Conservation (phyloP, 306 rosid species). For the Rosa rugosa region DNA sequence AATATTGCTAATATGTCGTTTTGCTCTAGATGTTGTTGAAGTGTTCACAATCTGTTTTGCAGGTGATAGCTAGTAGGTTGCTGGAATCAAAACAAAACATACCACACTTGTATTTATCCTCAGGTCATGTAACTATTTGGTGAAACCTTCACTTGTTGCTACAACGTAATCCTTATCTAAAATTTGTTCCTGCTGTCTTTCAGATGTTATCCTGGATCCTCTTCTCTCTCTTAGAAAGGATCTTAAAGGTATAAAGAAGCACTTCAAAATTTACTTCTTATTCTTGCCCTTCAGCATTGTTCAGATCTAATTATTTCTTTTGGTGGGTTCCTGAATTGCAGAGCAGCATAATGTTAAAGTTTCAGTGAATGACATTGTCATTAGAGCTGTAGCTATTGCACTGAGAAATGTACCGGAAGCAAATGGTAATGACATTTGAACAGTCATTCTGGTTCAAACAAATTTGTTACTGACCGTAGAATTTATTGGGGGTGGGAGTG, state of each 20-base stretch:
- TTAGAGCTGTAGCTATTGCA: constrained; percentile 93
- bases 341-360: constrained; percentile 89
- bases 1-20: neutral
- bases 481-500: neutral
- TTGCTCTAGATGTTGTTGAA: neutral
- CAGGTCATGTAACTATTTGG: constrained; percentile 55
- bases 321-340: constrained; percentile 38
- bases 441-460: neutral
- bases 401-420: constrained; percentile 88
- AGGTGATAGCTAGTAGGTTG: constrained; percentile 93
- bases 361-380: constrained; percentile 94
- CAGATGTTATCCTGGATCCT: constrained; percentile 86
- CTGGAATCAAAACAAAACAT: constrained; percentile 87
- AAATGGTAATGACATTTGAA: constrained; percentile 57
- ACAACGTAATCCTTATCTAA: constrained; percentile 26
- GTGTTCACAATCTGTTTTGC: constrained; percentile 24
- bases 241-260: constrained; percentile 66
- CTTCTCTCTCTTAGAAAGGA: constrained; percentile 90
- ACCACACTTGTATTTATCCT: constrained; percentile 82
- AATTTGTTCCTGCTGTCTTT: constrained; percentile 26
- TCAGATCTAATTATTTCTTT: constrained; percentile 28
- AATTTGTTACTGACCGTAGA: neutral
- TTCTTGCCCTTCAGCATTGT: constrained; percentile 15
- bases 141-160: constrained; percentile 13
- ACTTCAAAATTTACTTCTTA: constrained; percentile 21